Percentiles rank a stretch among this genome's conserved stretches.
phyloP scores from a whole-genome alignment of 2,329 filamentous ascomycete species.

The Sporothrix phasma region DNA sequence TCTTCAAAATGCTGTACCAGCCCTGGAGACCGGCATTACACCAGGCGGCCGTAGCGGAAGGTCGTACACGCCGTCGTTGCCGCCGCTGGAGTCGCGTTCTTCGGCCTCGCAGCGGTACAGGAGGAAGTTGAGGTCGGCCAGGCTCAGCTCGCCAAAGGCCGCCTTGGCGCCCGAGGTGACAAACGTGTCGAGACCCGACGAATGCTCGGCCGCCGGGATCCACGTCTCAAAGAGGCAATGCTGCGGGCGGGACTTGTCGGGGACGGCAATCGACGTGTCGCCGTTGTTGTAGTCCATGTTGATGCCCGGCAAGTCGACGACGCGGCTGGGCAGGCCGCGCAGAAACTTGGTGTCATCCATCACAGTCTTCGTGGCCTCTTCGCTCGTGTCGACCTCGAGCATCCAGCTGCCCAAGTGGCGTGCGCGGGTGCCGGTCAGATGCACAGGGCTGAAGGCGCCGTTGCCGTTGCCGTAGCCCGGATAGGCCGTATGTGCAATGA shows the following conservation, averaged over 20 bases:
- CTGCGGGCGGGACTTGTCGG: conserved; percentile 84
- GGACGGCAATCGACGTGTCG: conserved; percentile 70
- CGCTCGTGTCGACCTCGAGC: conserved; percentile 73
- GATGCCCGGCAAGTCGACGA: conserved; percentile 64
- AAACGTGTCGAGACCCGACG: conserved; percentile 72
- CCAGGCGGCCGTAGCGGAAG: conserved; percentile 77
- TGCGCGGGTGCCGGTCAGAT: conserved; percentile 73
- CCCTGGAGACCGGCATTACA: conserved; percentile 97
- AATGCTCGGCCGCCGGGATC: conserved; percentile 81
- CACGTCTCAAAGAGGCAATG: conserved; percentile 95
- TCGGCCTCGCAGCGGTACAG: conserved; percentile 89
- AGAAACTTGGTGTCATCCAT: conserved; percentile 61
- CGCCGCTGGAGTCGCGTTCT: conserved; percentile 66
- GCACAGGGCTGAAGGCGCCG: conserved; percentile 67
- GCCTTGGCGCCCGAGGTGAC: conserved; percentile 71
- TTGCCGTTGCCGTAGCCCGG: conserved; percentile 81
- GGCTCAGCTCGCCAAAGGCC: conserved; percentile 63
- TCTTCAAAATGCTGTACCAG: conserved; percentile 88
- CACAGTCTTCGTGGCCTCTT: conserved; percentile 55
- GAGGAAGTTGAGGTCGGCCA: conserved; percentile 83
- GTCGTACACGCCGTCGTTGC: conserved; percentile 77
- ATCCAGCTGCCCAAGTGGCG: conserved; percentile 85
- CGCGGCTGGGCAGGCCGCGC: conserved; percentile 73
- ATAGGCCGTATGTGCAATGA: conserved; percentile 93
- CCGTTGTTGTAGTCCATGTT: conserved; percentile 60